Evolutionary conservation across 2,329 filamentous ascomycete species (phyloP), one percentile per base, ranked within the genome.

Genomic region (Grosmannia serpens): DNA sequence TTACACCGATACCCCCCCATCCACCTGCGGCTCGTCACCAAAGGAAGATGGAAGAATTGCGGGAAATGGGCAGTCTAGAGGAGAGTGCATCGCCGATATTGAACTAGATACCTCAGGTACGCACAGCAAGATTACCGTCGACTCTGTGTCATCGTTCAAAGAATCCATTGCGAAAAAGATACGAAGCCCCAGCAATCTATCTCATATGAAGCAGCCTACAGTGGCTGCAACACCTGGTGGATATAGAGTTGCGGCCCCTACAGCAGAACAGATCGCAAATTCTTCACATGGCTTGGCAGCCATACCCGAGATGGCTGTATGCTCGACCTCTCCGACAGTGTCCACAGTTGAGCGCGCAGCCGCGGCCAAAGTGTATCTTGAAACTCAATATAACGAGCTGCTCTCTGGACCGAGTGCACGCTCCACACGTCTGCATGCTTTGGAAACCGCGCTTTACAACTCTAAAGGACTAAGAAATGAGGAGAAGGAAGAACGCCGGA

Each of bases 361-460:
- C 0, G 86, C 89, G 0, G 87, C 89, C 50, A 96, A 95, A 69
- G 83, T 95, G 24, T 95, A 84, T 65, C 79, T 97, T 11, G 94
- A 97, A 70, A 89, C 85, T 0, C 83, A 91, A 65, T 96, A 88
- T 74, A 86, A 91, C 64, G 75, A 83, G n/a, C 70, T 90, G 9
- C 75, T 89, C 2, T 75, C 75, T 29, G 74, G 74, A 3, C 73
- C 77, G 1, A 81, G 79, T 4, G 77, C 84, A 57, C 82, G 88
- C 0, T 79, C 80, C 1, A 68, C 85, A 57, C 82, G 89, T 4
- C 76, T 80, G 38, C 75, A 78, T 46, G 77, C 83, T 55, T 73
- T 92, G 26, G 85, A 91, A 66, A 73, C 75, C 10, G 78, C 83
- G 31, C 75, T 96, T 11, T 80, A 81, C 61, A 73, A 75, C 57